These are phyloP conservation scores for Fomitopsis pulvina DNA, from an alignment of 768 basidiomycete genomes.

Conservation along the genomic window DNA sequence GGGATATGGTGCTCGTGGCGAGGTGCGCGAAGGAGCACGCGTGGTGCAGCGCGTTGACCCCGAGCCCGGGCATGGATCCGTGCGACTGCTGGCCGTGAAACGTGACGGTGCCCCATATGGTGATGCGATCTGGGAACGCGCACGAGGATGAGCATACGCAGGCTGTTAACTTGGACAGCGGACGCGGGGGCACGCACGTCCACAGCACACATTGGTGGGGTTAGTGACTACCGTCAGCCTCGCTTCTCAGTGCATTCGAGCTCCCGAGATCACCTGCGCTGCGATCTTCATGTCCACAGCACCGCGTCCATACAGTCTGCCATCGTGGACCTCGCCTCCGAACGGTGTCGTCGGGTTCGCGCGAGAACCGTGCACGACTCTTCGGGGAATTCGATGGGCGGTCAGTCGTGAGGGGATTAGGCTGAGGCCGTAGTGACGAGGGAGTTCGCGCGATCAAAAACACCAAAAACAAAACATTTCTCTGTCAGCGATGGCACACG, in stretches of 20 bases:
- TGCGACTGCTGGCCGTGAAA: slow-evolving; percentile 2
- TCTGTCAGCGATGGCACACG: no score
- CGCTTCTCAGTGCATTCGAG: background rate
- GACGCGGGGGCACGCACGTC: background rate
- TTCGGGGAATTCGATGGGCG: no score
- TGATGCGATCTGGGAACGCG: slow-evolving; percentile 1
- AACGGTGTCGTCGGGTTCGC: no score
- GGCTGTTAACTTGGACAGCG: no score
- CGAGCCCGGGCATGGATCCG: slow-evolving; percentile 4
- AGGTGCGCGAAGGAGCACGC: slow-evolving; percentile 2
- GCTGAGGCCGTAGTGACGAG: no score
- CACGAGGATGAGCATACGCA: background rate
- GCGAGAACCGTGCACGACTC: no score
- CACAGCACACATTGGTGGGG: slow-evolving; percentile 4
- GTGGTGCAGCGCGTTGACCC: slow-evolving; percentile 6
- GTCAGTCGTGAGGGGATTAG: no score
- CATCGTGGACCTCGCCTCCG: slow-evolving; percentile 1
- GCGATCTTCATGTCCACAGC: slow-evolving; percentile 7
- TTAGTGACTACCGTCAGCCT: background rate
- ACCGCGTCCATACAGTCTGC: slow-evolving; percentile 6
- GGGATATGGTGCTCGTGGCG: background rate
- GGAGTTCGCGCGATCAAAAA: no score
- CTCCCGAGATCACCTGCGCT: background rate
- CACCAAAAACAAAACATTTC: no score
- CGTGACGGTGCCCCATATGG: slow-evolving; percentile 5